Conservation (phyloP, 148 eudicot genomes). For the Amaranthus palmeri region DNA sequence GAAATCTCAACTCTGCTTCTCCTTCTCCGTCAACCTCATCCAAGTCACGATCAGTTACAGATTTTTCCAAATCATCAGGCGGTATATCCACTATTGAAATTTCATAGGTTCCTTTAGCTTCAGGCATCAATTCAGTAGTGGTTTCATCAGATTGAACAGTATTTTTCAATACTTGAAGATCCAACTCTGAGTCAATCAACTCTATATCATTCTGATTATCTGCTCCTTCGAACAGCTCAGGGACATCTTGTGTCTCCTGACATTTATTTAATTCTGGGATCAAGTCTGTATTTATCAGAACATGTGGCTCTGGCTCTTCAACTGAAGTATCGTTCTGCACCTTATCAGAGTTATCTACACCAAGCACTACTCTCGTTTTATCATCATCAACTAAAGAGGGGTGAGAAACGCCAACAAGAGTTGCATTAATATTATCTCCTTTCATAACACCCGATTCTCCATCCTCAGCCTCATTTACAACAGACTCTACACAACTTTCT, state of each 20-base stretch:
- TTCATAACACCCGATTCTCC: conserved; percentile 21
- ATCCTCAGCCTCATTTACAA: conserved; percentile 1
- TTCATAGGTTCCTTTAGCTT: conserved; percentile 22
- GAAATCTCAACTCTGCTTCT: conserved; percentile 19
- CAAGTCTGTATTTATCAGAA: conserved; percentile 9
- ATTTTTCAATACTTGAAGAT: neutral
- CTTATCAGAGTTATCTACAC: conserved; percentile 12
- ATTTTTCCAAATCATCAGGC: conserved; percentile 16
- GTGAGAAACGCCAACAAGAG: conserved; percentile 7
- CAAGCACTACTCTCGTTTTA: conserved; percentile 7
- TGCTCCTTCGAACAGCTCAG: conserved; percentile 17
- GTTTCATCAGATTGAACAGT: conserved; percentile 16
- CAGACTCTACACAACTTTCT: conserved; percentile 5
- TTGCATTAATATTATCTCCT: conserved; percentile 3
- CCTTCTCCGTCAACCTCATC: conserved; percentile 25
- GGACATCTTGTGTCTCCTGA: conserved; percentile 6
- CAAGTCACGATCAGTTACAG: conserved; percentile 15
- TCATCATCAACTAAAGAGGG: conserved; percentile 24
- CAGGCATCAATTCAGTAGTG: conserved; percentile 15
- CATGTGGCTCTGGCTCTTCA: conserved; percentile 5
- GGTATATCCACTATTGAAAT: conserved; percentile 10
- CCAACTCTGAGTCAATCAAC: conserved; percentile 7
- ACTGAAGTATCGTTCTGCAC: conserved; percentile 7
- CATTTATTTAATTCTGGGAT: conserved; percentile 18
- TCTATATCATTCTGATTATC: conserved; percentile 1